A percentile compares a stretch with the other conserved stretches of the same genome.
Evolutionary conservation across 2,329 filamentous ascomycete species (phyloP).

Genomic region (Alternaria sp.): DNA sequence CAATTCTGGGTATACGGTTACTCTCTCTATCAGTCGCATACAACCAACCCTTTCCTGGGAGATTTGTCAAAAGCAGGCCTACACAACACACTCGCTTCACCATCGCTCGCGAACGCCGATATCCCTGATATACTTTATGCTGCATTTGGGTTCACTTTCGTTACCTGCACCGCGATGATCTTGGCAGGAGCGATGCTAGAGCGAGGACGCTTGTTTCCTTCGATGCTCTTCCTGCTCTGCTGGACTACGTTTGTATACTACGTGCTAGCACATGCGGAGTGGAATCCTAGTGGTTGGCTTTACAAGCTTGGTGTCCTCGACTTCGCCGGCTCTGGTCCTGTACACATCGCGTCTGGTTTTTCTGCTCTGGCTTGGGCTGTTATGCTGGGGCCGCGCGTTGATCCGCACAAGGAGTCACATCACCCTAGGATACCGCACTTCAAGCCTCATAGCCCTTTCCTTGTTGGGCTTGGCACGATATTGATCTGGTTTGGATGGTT

Average conservation of each 20-base stretch:
- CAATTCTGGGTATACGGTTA: slow-evolving; percentile 58
- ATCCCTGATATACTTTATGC: slow-evolving; percentile 45
- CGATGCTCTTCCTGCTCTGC: slow-evolving; percentile 43
- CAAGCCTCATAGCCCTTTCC: slow-evolving; percentile 75
- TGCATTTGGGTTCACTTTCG: slow-evolving; percentile 44
- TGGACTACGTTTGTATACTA: slow-evolving; percentile 47
- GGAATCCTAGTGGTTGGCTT: slow-evolving; percentile 76
- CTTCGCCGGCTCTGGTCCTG: slow-evolving; percentile 76
- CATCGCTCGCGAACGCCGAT: slow-evolving; percentile 40
- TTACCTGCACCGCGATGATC: slow-evolving; percentile 43
- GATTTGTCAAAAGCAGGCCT: slow-evolving; percentile 40
- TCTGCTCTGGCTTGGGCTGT: slow-evolving; percentile 75
- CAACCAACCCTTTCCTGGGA: slow-evolving; percentile 35
- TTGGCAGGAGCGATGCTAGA: slow-evolving; percentile 44
- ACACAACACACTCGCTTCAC: slow-evolving; percentile 38
- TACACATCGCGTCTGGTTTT: slow-evolving; percentile 75
- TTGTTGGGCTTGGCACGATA: slow-evolving; percentile 75
- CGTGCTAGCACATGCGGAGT: slow-evolving; percentile 76
- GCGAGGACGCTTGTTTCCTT: slow-evolving; percentile 36
- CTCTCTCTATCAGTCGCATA: slow-evolving; percentile 51
- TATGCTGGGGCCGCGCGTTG: slow-evolving; percentile 73
- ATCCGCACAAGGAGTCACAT: slow-evolving; percentile 60
- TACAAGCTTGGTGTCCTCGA: slow-evolving; percentile 72
- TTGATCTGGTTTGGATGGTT: slow-evolving; percentile 54
- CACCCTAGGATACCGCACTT: slow-evolving; percentile 62